phyloP scores from a whole-genome alignment of 495 filamentous ascomycete genomes.

The Aspergillus saccharolyticus region DNA sequence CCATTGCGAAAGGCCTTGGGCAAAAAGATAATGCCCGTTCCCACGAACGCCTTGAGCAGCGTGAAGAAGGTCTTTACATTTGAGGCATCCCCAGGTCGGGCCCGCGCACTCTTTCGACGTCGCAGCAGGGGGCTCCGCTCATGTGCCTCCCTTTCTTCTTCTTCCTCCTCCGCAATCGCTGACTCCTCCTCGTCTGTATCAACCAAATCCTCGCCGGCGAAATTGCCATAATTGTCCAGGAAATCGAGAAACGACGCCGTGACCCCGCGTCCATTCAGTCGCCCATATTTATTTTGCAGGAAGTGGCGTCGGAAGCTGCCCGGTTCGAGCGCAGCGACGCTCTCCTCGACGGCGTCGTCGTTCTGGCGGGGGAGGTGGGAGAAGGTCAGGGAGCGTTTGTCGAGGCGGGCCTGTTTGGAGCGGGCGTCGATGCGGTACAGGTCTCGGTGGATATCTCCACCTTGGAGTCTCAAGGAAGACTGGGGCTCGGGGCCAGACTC shows the following conservation, averaged over 20 bases:
- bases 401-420: constrained; percentile 30
- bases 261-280: constrained; percentile 35
- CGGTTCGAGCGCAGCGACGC: constrained; percentile 39
- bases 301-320: constrained; percentile 60
- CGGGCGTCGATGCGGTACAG: constrained; percentile 60
- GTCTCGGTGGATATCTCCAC: constrained; percentile 64
- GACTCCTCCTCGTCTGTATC: constrained; percentile 58
- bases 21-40: constrained; percentile 86
- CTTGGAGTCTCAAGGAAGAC: constrained; percentile 59
- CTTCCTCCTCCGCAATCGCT: constrained; percentile 30
- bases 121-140: constrained; percentile 50
- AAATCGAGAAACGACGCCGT: constrained; percentile 65
- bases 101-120: constrained; percentile 40
- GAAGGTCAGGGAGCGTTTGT: constrained; percentile 55
- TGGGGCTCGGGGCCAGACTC: constrained; percentile 27
- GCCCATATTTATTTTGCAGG: constrained; percentile 44
- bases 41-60: constrained; percentile 87
- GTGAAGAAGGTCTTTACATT: constrained; percentile 63
- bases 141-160: constrained; percentile 24
- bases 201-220: constrained; percentile 65
- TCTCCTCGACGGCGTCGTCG: constrained; percentile 45
- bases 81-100: constrained; percentile 50
- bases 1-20: constrained; percentile 85
- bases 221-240: constrained; percentile 63
- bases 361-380: constrained; percentile 28